Conservation (phyloP, 345 rosid species). For the Aegle marmelos region DNA sequence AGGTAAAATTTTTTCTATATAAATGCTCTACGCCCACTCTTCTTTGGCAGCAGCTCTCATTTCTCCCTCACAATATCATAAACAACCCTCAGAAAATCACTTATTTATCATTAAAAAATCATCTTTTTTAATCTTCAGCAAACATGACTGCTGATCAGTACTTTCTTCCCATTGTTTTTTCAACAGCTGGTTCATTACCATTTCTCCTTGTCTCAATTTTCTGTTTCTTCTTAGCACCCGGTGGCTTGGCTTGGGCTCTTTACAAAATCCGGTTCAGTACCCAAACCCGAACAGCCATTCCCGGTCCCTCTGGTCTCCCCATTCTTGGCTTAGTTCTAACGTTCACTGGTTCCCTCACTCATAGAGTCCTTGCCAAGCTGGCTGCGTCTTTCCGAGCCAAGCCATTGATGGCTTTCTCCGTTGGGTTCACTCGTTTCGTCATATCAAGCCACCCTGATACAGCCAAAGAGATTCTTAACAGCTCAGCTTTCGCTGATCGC, state of each 20-base stretch:
- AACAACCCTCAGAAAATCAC: not conserved
- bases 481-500: constrained; percentile 77
- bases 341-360: constrained; percentile 49
- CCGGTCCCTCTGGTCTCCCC: constrained; percentile 69
- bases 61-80: not conserved
- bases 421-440: constrained; percentile 68
- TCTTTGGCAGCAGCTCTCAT: not conserved
- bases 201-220: constrained; percentile 30
- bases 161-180: constrained; percentile 17
- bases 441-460: constrained; percentile 69
- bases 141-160: constrained; percentile 32
- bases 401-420: constrained; percentile 73
- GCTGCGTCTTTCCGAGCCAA: constrained; percentile 36
- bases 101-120: not conserved
- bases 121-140: not conserved
- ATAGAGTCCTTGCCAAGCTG: constrained; percentile 49
- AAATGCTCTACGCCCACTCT: not conserved
- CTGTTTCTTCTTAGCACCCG: constrained; percentile 48
- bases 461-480: constrained; percentile 70
- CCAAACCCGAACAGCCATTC: constrained; percentile 33
- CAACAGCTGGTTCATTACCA: constrained; percentile 10
- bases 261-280: constrained; percentile 21
- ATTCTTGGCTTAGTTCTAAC: constrained; percentile 40
- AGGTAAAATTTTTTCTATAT: constrained; percentile 2
- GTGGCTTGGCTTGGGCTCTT: constrained; percentile 69